Conservation (phyloP, 2,329 filamentous ascomycete genomes). For the Aspergillus versicolor region DNA sequence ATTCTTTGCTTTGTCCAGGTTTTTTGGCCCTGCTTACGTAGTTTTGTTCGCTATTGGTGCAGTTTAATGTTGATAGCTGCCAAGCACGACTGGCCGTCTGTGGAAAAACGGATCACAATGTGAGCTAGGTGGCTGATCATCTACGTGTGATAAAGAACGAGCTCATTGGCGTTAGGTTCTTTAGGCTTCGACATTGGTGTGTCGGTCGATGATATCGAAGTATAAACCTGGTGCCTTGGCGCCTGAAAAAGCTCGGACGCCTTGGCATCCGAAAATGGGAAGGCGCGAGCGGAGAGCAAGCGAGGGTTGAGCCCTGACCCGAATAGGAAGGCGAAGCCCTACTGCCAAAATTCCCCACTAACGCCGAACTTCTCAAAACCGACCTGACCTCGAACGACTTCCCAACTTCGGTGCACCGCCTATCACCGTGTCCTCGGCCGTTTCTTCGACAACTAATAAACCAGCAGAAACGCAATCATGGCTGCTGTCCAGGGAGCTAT, state of each 20-base stretch:
- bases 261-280: constrained; percentile 21
- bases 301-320: constrained; percentile 43
- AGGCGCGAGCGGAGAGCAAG: constrained; percentile 28
- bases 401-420: constrained; percentile 27
- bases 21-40: not conserved
- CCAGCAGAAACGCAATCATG: constrained; percentile 45
- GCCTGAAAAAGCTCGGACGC: constrained; percentile 9
- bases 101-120: not conserved
- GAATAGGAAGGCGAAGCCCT: constrained; percentile 33
- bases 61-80: not conserved
- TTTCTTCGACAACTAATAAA: constrained; percentile 37
- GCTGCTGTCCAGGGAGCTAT: constrained; percentile 53
- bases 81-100: not conserved
- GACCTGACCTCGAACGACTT: constrained; percentile 32
- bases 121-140: not conserved
- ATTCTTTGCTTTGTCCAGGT: not conserved
- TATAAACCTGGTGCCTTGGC: constrained; percentile 7
- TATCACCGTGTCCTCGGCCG: constrained; percentile 30
- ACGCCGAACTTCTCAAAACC: constrained; percentile 35
- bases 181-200: not conserved
- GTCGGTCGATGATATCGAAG: not conserved
- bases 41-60: not conserved
- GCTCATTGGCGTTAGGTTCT: not conserved
- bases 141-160: not conserved
- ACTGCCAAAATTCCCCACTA: constrained; percentile 41